A percentile compares a stretch with the other conserved stretches of the same genome.
phyloP scores from a whole-genome alignment of 371 early-diverging fungal genomes.

The Mortierella polycephala region DNA sequence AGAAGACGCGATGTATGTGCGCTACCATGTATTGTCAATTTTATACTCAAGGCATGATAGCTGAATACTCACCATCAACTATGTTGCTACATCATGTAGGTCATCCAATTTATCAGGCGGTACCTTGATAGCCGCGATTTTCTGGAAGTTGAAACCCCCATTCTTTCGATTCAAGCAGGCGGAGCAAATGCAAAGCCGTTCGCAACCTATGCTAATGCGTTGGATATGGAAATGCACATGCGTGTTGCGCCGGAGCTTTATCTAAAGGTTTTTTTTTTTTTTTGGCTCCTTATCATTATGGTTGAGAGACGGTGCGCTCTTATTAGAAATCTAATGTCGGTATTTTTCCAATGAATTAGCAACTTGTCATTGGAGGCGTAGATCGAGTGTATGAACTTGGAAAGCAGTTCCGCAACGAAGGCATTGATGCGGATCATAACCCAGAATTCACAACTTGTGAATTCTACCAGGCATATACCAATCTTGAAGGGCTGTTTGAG shows the following conservation, averaged over 20 bases:
- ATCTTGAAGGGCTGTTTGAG: constrained; percentile 81
- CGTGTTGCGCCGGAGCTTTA: constrained; percentile 97
- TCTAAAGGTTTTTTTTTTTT: constrained; percentile 74
- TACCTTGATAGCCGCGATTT: constrained; percentile 86
- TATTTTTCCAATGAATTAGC: constrained; percentile 42
- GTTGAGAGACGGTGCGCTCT: no score
- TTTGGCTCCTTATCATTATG: neutral
- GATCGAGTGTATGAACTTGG: constrained; percentile 98
- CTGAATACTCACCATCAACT: neutral
- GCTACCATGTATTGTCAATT: neutral
- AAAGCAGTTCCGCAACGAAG: constrained; percentile 98
- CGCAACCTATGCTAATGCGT: constrained; percentile 83
- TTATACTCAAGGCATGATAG: neutral
- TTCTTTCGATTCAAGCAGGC: constrained; percentile 88
- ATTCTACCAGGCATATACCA: constrained; percentile 96
- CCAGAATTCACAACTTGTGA: constrained; percentile 99
- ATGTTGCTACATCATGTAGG: constrained; percentile 31
- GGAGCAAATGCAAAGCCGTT: constrained; percentile 98
- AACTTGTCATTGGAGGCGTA: constrained; percentile 95
- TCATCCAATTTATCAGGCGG: constrained; percentile 80
- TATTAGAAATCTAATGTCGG: neutral
- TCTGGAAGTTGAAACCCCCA: constrained; percentile 97
- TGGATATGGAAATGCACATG: constrained; percentile 84
- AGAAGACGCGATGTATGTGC: constrained; percentile 63
- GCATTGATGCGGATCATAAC: constrained; percentile 97